Conservation (phyloP, 768 basidiomycete species). For the Trametes punicea region DNA sequence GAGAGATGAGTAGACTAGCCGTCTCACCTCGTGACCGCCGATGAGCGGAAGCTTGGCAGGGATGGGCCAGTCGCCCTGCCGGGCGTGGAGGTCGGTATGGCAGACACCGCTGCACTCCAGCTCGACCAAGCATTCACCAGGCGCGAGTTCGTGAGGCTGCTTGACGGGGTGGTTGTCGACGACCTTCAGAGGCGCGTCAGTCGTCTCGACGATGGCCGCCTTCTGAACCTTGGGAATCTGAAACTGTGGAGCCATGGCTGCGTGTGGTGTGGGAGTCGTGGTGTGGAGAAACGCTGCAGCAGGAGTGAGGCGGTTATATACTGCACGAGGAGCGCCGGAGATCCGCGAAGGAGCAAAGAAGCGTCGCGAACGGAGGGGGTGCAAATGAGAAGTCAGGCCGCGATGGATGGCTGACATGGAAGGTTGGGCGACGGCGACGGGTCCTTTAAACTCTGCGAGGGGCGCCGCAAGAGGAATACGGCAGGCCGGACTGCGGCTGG, state of each 20-base stretch:
- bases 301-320: conserved; percentile 8
- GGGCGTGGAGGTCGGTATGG: conserved; percentile 80
- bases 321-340: neutral
- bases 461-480: neutral
- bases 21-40: conserved; percentile 59
- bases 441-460: conserved; percentile 2
- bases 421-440: neutral
- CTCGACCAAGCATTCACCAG: conserved; percentile 75
- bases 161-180: conserved; percentile 52
- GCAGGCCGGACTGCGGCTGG: neutral
- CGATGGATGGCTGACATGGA: neutral
- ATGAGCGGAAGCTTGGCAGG: conserved; percentile 62
- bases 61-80: conserved; percentile 77
- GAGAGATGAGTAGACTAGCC: neutral
- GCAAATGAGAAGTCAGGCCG: conserved; percentile 1
- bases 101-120: conserved; percentile 80
- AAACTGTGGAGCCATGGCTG: conserved; percentile 25
- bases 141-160: conserved; percentile 50
- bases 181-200: conserved; percentile 32
- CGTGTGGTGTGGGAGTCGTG: neutral
- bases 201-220: conserved; percentile 38
- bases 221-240: conserved; percentile 41
- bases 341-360: neutral
- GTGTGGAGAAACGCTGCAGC: neutral
- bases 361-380: neutral